These are phyloP conservation scores for Clarireedia homoeocarpa DNA, from an alignment of 2,329 filamentous ascomycete species.

Conservation along the genomic window DNA sequence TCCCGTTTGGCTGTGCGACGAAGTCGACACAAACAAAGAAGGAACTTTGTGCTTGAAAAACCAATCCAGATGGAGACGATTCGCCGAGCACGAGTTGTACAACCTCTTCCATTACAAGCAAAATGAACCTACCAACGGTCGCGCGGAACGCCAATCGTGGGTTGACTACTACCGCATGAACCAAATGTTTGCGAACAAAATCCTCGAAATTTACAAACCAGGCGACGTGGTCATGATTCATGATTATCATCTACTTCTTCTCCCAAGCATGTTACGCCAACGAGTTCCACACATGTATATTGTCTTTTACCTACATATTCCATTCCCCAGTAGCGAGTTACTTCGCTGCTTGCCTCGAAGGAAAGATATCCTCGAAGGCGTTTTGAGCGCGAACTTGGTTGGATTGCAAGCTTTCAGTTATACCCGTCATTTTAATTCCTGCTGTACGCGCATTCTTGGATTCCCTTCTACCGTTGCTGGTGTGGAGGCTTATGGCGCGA, in stretches of 20 bases:
- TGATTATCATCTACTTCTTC: slow-evolving; percentile 86
- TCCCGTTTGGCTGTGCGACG: slow-evolving; percentile 84
- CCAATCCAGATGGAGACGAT: slow-evolving; percentile 79
- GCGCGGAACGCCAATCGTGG: slow-evolving; percentile 76
- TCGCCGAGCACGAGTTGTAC: slow-evolving; percentile 86
- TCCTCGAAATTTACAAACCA: slow-evolving; percentile 81
- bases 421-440: slow-evolving; percentile 88
- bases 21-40: slow-evolving; percentile 54
- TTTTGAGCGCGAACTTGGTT: slow-evolving; percentile 85
- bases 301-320: slow-evolving; percentile 87
- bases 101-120: slow-evolving; percentile 95
- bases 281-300: slow-evolving; percentile 84
- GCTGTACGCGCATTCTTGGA: slow-evolving; percentile 84
- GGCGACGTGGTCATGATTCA: slow-evolving; percentile 90
- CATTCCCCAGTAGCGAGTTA: slow-evolving; percentile 94
- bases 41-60: slow-evolving; percentile 68
- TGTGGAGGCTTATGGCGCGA: slow-evolving; percentile 80
- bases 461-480: slow-evolving; percentile 80
- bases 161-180: slow-evolving; percentile 91
- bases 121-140: slow-evolving; percentile 80
- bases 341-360: slow-evolving; percentile 79
- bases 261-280: slow-evolving; percentile 83
- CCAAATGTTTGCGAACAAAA: slow-evolving; percentile 81
- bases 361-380: slow-evolving; percentile 84
- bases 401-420: slow-evolving; percentile 96